Base-by-base conservation (phyloP, 1,139 yeast species). In the Arxiozyma telluris region DNA sequence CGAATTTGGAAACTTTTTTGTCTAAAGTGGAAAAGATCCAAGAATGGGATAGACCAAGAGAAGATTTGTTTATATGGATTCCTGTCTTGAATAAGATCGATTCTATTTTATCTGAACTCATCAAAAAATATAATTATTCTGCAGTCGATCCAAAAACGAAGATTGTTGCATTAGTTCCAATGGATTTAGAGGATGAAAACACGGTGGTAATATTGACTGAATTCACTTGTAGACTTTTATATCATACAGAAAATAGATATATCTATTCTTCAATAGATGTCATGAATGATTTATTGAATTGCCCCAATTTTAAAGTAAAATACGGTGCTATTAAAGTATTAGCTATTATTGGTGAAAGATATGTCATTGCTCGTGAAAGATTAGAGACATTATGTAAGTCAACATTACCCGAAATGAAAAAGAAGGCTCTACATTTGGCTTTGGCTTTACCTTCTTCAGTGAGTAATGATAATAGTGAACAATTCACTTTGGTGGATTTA, bases 31-130 rank as follows among this genome's bases (percentile, higher is more conserved):
- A 59, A 17, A 46, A 52, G 1, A 62, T 65, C 21, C 59, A 59
- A 38, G 67, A 62, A 41, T 84, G 93, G 91, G 79, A 80, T 57
- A 74, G 84, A 48, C 86, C 91, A 2, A 75, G 82, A 56, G 90
- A 89, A 34, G 91, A 87, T 60, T 69, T 91, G 48, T 78, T 79
- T 59, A 84, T 83, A 57, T 91, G 96, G 95, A 78, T 87, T 22
- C 78, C 84, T 0, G 80, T 88, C 1, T 73, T 91, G 60, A 86
- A 90, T 67, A 75, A 84, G 60, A 82, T 90, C 62, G 97, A 90
- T 65, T 77, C 74, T 17, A 76, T 87, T 21, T 72, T 88, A 54
- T 87, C 83, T 53, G 61, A 62, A 4, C 71, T 77, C 44, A 78
- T 85, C 27, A 69, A 70, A 17, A 79, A 79, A 58, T 86, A 88